Base-by-base conservation (phyloP, 2,329 filamentous ascomycete genomes). In the Fusarium sarcochroum region DNA sequence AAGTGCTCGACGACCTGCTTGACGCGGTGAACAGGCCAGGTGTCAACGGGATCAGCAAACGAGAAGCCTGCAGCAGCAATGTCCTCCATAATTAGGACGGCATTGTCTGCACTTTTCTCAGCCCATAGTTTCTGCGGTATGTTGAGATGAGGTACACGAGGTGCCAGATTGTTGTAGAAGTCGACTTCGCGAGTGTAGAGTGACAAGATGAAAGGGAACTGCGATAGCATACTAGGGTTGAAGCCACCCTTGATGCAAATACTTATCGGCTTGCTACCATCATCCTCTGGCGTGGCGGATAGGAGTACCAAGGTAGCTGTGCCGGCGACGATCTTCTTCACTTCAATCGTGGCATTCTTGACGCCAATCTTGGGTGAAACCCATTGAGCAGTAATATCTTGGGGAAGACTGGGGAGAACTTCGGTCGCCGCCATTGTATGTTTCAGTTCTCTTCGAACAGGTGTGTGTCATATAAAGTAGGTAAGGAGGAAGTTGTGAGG, bases 231-330 rank as follows among this genome's bases (percentile, higher is more conserved):
- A 10, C 42, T 25, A 27, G 59, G 59, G 32, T 63, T 61, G 56
- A 63, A 62, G 4, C 59, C 59, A 48, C 59, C 59, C 42, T 63
- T 63, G 42, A 63, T 45, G 37, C 59, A 63, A 13, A 63, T 11
- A 8, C 32, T 41, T 3, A 61, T 15, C 5, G 55, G 56, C 30
- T 60, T 48, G n/a, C n/a, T 34, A 27, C 20, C 30, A 20, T 49
- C 25, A 20, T 49, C 25, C 4, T 58, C 59, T 1, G 57, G 37
- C 0, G 56, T 63, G 17, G 42, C 56, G 4, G 56, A 55, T 10
- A 63, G 25, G 11, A 61, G 56, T 1, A 62, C 18, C n/a, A 61
- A 23, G 23, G 59, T 55, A 10, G 59, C 59, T 4, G 59, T 63
- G 13, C 59, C 59, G 8, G 20, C 20, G 48, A 63, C 34, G 20